phyloP scores from a whole-genome alignment of 2,329 filamentous ascomycete species.

The Orbilia ellipsospora region DNA sequence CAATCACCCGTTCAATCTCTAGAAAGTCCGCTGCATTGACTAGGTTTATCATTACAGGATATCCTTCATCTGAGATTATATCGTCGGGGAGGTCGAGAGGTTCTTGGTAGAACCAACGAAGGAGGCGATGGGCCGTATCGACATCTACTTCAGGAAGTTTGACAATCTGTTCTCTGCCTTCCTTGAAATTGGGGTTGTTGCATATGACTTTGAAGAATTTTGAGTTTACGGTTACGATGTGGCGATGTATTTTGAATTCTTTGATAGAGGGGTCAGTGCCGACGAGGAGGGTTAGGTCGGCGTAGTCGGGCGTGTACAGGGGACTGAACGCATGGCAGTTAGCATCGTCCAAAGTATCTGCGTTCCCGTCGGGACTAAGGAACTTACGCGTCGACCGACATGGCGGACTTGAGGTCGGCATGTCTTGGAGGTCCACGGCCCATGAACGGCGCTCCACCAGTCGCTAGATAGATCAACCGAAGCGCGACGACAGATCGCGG shows the following conservation, averaged over 20 bases:
- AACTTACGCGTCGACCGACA: slow-evolving; percentile 11
- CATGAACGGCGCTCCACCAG: no score
- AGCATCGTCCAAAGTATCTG: no score
- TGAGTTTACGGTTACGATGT: slow-evolving; percentile 21
- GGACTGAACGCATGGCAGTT: not conserved
- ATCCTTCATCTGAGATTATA: slow-evolving; percentile 24
- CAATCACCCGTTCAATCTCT: slow-evolving; percentile 8
- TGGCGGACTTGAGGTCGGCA: no score
- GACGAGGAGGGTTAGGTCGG: slow-evolving; percentile 25
- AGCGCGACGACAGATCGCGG: no score
- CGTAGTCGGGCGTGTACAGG: slow-evolving; percentile 3
- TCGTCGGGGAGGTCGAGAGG: slow-evolving; percentile 24
- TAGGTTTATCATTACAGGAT: slow-evolving; percentile 17
- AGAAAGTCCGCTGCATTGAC: slow-evolving; percentile 48
- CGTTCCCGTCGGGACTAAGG: no score
- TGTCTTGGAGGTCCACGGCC: no score
- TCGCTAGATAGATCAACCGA: no score
- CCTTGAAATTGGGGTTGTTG: slow-evolving; percentile 26
- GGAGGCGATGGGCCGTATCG: slow-evolving; percentile 7
- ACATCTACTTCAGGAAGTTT: slow-evolving; percentile 30
- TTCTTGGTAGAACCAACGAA: slow-evolving; percentile 35
- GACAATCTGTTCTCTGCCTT: slow-evolving; percentile 23
- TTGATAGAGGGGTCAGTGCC: slow-evolving; percentile 13
- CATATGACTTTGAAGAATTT: slow-evolving; percentile 47
- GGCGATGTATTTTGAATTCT: slow-evolving; percentile 28